Base-by-base conservation (phyloP, 2,329 filamentous ascomycete species). In the Dactylonectria macrodidyma region DNA sequence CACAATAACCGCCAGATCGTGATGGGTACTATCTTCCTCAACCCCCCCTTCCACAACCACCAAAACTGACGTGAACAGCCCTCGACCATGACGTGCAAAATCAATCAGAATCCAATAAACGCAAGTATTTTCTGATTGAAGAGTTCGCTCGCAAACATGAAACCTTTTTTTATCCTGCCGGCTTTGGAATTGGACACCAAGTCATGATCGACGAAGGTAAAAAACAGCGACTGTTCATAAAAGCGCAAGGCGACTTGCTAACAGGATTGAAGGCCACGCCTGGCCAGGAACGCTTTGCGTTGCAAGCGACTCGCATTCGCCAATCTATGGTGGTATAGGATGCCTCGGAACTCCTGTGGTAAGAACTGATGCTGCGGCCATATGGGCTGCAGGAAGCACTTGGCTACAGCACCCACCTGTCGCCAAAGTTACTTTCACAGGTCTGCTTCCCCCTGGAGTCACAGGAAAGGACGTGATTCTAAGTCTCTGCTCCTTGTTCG, bases 41-140 rank as follows among this genome's bases (percentile, higher is more conserved):
- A 19, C 19, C 19, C 19, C 19, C 19, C 1, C 19, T 19, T 19
- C 19, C 19, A 19, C 19, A 19, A 19, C 19, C 19, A 19, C 19
- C 19, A 19, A 1, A 19, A 19, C 19, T 19, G 19, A 19, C 19
- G 19, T 19, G 19, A 19, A 19, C 19, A 19, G 19, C 19, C 0
- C 84, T 97, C 14, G 94, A 97, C 77, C 94, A 97, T 78, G 93
- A 97, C 76, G 92, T 97, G 0, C 93, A 97, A 80, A 95, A 96
- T 81, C 94, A 91, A 81, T 89, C 84, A 62, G 91, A 93, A 71
- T 84, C 88, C 74, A 97, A 97, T 76, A 79, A 97, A 57, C 90
- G 91, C 76, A 97, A 97, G 77, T 97, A 97, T 80, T 79, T 81
- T 26, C 88, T 93, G 77, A 97, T 97, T 59, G 90, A 96, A 78